phyloP scores from a whole-genome alignment of 2,329 filamentous ascomycete species.

The Colletotrichum theobromicola region DNA sequence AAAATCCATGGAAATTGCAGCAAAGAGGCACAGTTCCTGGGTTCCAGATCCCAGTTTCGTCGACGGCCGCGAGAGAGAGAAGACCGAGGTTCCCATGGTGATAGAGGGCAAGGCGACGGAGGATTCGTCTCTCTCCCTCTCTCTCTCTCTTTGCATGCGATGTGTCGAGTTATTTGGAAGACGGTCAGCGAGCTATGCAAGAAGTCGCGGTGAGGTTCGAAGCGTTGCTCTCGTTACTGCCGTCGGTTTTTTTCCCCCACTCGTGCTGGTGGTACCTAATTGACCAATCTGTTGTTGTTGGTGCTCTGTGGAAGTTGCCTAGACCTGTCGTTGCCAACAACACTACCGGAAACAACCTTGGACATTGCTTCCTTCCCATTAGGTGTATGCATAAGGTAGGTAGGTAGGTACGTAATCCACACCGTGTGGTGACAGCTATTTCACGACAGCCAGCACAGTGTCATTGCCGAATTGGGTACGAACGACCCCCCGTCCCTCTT shows the following conservation, averaged over 20 bases:
- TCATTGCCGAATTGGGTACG: not conserved
- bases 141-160: not conserved
- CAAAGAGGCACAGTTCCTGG: not conserved
- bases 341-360: not conserved
- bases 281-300: not conserved
- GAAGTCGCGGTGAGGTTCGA: not conserved
- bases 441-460: not conserved
- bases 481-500: not conserved
- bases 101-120: not conserved
- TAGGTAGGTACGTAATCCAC: not conserved
- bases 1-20: not conserved
- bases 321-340: not conserved
- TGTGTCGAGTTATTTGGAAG: not conserved
- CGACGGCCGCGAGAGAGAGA: not conserved
- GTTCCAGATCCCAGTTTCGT: not conserved
- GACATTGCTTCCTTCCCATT: not conserved
- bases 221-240: not conserved
- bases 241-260: not conserved
- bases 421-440: not conserved
- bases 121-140: too few species aligned
- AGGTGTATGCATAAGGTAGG: not conserved
- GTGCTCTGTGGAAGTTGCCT: not conserved
- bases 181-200: not conserved
- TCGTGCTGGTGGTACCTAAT: not conserved
- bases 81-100: not conserved